Percentiles rank a stretch among this genome's conserved stretches.
phyloP scores from a whole-genome alignment of 2,329 filamentous ascomycete genomes.

The Exophiala spinifera region DNA sequence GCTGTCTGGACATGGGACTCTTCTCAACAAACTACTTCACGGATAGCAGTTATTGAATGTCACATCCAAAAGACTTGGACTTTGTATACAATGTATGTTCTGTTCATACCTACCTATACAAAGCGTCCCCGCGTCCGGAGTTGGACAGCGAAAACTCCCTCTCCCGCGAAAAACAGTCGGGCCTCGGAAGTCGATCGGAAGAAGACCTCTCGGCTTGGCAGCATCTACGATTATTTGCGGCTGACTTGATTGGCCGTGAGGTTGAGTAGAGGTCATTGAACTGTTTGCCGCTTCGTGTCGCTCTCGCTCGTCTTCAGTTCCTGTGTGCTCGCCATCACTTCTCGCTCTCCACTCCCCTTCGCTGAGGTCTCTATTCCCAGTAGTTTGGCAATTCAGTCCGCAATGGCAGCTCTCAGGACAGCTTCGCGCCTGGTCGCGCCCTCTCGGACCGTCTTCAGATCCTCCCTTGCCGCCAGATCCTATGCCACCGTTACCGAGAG shows the following conservation, averaged over 20 bases:
- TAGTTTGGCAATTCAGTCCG: constrained; percentile 1
- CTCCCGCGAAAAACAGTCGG: neutral
- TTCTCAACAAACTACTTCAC: too few species aligned
- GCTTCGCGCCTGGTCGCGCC: constrained; percentile 45
- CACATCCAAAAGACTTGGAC: too few species aligned
- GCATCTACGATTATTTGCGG: constrained; percentile 18
- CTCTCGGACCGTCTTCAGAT: constrained; percentile 35
- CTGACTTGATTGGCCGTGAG: constrained; percentile 19
- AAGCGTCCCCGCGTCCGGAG: too few species aligned
- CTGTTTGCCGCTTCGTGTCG: neutral
- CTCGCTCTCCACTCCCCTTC: constrained; percentile 5
- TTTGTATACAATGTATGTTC: too few species aligned
- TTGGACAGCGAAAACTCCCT: too few species aligned
- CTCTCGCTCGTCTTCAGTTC: neutral
- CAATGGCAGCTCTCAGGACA: constrained; percentile 50
- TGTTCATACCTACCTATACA: too few species aligned
- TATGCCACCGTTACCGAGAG: constrained; percentile 48
- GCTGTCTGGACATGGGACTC: too few species aligned
- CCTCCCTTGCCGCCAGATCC: constrained; percentile 39
- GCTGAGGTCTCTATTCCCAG: neutral
- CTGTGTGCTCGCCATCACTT: neutral
- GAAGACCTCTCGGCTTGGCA: constrained; percentile 7
- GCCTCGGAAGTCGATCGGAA: constrained; percentile 5
- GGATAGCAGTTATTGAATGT: too few species aligned
- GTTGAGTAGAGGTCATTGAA: constrained; percentile 8